Conservation (phyloP, 805 yeast species). For the Candida quercuum region DNA sequence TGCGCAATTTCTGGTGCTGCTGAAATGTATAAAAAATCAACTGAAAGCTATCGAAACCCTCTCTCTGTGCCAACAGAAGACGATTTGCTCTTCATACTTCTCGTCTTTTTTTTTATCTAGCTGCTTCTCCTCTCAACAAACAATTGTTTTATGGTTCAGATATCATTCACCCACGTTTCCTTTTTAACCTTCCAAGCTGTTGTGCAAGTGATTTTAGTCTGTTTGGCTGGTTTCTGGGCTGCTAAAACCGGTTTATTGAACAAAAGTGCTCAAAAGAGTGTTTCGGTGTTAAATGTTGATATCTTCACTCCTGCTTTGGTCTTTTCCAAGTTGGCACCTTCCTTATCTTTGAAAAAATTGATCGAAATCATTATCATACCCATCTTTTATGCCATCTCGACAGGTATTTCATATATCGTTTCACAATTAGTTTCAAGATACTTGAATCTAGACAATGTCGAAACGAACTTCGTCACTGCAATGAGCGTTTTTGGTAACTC, state of each 20-base stretch:
- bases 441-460: slow-evolving; percentile 61
- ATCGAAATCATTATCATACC: slow-evolving; percentile 83
- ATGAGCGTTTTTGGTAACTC: slow-evolving; percentile 97
- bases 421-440: slow-evolving; percentile 51
- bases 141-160: background rate
- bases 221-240: slow-evolving; percentile 81
- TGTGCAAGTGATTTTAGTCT: slow-evolving; percentile 80
- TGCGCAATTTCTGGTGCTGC: no score
- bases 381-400: slow-evolving; percentile 73
- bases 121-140: background rate
- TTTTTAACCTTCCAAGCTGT: slow-evolving; percentile 88
- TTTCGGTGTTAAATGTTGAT: slow-evolving; percentile 79
- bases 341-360: slow-evolving; percentile 69
- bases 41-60: no score
- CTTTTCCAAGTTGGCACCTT: slow-evolving; percentile 70
- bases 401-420: slow-evolving; percentile 64
- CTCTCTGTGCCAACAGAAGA: no score
- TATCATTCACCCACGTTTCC: slow-evolving; percentile 25
- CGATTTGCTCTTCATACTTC: no score
- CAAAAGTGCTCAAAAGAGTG: slow-evolving; percentile 67
- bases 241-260: slow-evolving; percentile 68
- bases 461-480: slow-evolving; percentile 88
- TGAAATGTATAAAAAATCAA: no score
- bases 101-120: no score
- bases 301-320: slow-evolving; percentile 94